Conservation (phyloP, 768 basidiomycete species). For the Zangia roseola region DNA sequence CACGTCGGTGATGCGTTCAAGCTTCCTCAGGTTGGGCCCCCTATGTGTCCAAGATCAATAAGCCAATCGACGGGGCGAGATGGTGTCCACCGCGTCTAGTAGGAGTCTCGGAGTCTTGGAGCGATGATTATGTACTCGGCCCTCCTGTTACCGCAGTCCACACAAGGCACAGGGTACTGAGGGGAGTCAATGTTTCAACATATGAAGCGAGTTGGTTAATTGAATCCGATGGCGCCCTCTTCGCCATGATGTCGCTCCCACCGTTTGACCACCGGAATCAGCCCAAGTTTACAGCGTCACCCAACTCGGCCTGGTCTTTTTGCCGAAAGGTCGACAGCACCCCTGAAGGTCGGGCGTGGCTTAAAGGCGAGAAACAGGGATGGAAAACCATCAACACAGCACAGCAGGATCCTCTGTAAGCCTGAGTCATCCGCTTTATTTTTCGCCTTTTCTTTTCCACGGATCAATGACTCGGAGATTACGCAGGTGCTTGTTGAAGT, state of each 20-base stretch:
- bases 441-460: neutral
- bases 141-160: too few species aligned
- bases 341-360: slow-evolving; percentile 31
- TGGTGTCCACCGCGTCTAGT: slow-evolving; percentile 2
- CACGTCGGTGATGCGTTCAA: slow-evolving; percentile 30
- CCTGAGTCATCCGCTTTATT: too few species aligned
- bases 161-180: too few species aligned
- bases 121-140: too few species aligned
- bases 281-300: slow-evolving; percentile 27
- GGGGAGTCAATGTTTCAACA: too few species aligned
- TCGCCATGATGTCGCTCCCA: slow-evolving; percentile 29
- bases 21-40: slow-evolving; percentile 17
- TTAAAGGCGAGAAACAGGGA: slow-evolving; percentile 35
- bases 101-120: too few species aligned
- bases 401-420: slow-evolving; percentile 29
- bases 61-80: too few species aligned
- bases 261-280: slow-evolving; percentile 21
- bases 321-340: slow-evolving; percentile 31
- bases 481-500: slow-evolving; percentile 28
- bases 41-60: too few species aligned
- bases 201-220: too few species aligned
- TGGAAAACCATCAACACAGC: slow-evolving; percentile 35
- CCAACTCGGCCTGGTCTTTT: slow-evolving; percentile 33
- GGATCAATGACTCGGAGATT: neutral
- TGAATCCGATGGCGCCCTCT: too few species aligned